Evolutionary conservation across 1,284 basidiomycete species (phyloP).

Genomic region (Agaricales sp.): DNA sequence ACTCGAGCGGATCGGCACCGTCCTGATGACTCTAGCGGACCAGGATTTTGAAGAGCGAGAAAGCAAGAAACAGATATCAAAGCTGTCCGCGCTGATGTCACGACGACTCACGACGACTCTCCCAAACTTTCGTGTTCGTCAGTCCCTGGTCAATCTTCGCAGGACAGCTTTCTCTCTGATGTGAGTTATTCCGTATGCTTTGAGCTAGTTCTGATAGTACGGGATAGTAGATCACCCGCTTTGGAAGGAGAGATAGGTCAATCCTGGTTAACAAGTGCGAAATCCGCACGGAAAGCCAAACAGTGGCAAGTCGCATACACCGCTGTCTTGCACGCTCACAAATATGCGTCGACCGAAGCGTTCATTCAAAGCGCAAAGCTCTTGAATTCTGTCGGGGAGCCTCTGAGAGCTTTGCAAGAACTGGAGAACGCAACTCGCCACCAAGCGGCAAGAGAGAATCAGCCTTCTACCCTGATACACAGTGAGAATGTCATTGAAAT

Average conservation of each 20-base stretch:
- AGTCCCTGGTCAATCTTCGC: conserved; percentile 86
- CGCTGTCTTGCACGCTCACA: conserved; percentile 85
- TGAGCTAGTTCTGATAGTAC: conserved; percentile 10
- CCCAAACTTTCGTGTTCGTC: conserved; percentile 87
- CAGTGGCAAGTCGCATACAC: conserved; percentile 98
- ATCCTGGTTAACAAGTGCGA: conserved; percentile 89
- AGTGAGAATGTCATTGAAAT: conserved; percentile 26
- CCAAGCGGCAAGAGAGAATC: conserved; percentile 10
- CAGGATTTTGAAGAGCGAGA: conserved; percentile 23
- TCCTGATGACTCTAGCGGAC: conserved; percentile 28
- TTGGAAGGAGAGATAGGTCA: conserved; percentile 62
- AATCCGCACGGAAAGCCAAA: conserved; percentile 90
- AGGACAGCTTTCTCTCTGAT: conserved; percentile 75
- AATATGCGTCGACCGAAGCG: conserved; percentile 66
- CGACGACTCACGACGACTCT: conserved; percentile 71
- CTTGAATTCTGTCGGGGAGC: conserved; percentile 71
- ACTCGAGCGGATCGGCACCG: conserved; percentile 66
- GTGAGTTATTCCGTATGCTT: conserved; percentile 28
- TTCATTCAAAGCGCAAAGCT: conserved; percentile 93
- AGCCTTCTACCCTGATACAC: neutral
- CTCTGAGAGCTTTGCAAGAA: conserved; percentile 82
- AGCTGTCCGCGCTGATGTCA: conserved; percentile 38
- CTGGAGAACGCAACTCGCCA: conserved; percentile 70
- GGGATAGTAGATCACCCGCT: conserved; percentile 20
- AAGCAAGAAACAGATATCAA: conserved; percentile 23